Evolutionary conservation across 331 rosid species (phyloP).

Genomic region (Quercus phellos): DNA sequence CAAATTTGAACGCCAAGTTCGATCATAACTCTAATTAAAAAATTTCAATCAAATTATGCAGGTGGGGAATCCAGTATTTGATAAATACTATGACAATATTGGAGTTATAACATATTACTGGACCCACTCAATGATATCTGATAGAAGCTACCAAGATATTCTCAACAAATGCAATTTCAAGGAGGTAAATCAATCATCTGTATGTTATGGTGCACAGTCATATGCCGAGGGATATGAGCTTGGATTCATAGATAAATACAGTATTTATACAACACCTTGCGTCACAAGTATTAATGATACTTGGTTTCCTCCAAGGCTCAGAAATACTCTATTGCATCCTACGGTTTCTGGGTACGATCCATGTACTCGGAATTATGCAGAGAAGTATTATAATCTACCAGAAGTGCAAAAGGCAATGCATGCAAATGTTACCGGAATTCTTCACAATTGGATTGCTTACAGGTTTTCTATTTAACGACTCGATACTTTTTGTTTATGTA

Average conservation of each 20-base stretch:
- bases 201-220: conserved; percentile 39
- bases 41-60: not conserved
- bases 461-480: conserved; percentile 28
- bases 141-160: conserved; percentile 55
- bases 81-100: conserved; percentile 52
- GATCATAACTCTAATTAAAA: not conserved
- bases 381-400: conserved; percentile 59
- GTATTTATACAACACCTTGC: conserved; percentile 66
- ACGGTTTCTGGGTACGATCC: conserved; percentile 62
- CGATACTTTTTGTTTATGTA: not conserved
- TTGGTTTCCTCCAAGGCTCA: conserved; percentile 28
- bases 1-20: too few relatives aligned
- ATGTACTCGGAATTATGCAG: conserved; percentile 67
- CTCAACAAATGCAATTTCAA: conserved; percentile 58
- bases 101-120: conserved; percentile 81
- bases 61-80: conserved; percentile 86
- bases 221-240: conserved; percentile 55
- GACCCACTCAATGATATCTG: conserved; percentile 78
- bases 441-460: conserved; percentile 86
- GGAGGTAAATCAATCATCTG: conserved; percentile 21
- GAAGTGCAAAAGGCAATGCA: conserved; percentile 85
- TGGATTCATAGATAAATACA: conserved; percentile 62
- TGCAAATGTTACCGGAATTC: conserved; percentile 63
- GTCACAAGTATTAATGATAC: conserved; percentile 3
- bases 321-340: conserved; percentile 37